Conservation (phyloP, 352 stramenopile genomes). For the Globisporangium canariense region DNA sequence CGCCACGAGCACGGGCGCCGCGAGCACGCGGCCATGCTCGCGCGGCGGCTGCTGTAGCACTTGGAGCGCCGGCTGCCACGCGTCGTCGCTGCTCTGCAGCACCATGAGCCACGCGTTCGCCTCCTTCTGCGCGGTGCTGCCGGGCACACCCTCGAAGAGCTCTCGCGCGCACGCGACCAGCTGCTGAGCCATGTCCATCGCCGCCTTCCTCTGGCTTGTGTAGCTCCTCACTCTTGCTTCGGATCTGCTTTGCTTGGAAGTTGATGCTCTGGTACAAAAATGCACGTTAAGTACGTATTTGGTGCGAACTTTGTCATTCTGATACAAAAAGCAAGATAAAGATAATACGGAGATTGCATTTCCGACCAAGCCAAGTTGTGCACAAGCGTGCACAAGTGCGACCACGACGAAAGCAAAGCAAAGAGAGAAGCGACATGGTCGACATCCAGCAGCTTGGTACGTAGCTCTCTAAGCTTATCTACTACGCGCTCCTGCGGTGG, state of each 20-base stretch:
- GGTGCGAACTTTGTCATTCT: too few relatives aligned
- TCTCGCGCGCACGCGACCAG: constrained; percentile 50
- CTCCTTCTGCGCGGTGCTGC: constrained; percentile 43
- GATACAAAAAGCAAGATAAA: too few relatives aligned
- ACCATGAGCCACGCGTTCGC: constrained; percentile 73
- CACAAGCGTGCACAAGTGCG: too few relatives aligned
- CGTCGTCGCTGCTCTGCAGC: constrained; percentile 54
- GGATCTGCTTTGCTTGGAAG: not conserved
- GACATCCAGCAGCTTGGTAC: constrained; percentile 33
- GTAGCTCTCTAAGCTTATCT: constrained; percentile 5
- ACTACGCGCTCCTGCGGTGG: not conserved
- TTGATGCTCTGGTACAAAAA: too few relatives aligned
- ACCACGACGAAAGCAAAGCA: not conserved
- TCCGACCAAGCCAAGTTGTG: too few relatives aligned
- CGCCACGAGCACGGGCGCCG: constrained; percentile 48
- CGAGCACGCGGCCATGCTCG: constrained; percentile 18
- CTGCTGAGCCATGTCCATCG: constrained; percentile 41
- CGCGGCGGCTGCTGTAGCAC: constrained; percentile 37
- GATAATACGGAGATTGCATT: too few relatives aligned
- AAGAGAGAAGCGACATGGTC: constrained; percentile 22
- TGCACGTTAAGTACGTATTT: too few relatives aligned
- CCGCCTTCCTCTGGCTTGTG: not conserved
- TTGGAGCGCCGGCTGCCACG: constrained; percentile 53
- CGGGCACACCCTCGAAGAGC: constrained; percentile 63
- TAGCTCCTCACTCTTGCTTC: not conserved